These are phyloP conservation scores for Chrysoporthe deuterocubensis DNA, from an alignment of 2,329 filamentous ascomycete genomes.

Conservation along the genomic window DNA sequence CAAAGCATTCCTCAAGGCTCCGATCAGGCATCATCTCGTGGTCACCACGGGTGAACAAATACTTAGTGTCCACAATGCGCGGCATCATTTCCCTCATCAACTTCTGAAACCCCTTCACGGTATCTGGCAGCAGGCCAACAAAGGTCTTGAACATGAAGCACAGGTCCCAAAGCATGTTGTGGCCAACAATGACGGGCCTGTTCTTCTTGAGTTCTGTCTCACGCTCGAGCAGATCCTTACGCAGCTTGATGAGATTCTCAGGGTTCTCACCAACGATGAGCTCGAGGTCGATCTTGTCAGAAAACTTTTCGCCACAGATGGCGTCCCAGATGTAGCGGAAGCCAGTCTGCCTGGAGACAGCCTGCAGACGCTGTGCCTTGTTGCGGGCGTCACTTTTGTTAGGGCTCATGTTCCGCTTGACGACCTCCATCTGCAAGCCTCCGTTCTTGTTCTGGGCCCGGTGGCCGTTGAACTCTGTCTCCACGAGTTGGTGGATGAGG, in stretches of 20 bases:
- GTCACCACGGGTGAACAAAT: slow-evolving; percentile 74
- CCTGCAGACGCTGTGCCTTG: slow-evolving; percentile 3
- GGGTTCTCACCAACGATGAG: slow-evolving; percentile 15
- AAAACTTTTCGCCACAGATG: slow-evolving; percentile 37
- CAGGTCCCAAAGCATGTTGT: slow-evolving; percentile 69
- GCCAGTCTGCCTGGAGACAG: slow-evolving; percentile 31
- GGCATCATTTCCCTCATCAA: slow-evolving; percentile 53
- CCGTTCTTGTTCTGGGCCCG: slow-evolving; percentile 18
- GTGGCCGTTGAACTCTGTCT: slow-evolving; percentile 32
- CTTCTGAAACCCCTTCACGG: slow-evolving; percentile 55
- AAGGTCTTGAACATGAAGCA: slow-evolving; percentile 68
- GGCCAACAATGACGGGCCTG: slow-evolving; percentile 57
- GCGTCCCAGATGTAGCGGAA: slow-evolving; percentile 41
- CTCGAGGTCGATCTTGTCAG: slow-evolving; percentile 25
- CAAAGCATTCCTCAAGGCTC: slow-evolving; percentile 29
- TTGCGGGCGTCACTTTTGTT: background rate
- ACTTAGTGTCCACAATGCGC: slow-evolving; percentile 66
- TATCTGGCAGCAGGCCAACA: slow-evolving; percentile 59
- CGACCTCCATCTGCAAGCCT: slow-evolving; percentile 28
- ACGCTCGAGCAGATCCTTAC: slow-evolving; percentile 30
- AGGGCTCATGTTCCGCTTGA: slow-evolving; percentile 19
- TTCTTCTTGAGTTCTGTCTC: slow-evolving; percentile 37
- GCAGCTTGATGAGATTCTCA: slow-evolving; percentile 18
- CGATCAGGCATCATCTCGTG: slow-evolving; percentile 69
- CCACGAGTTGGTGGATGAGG: slow-evolving; percentile 35